phyloP scores from a whole-genome alignment of 345 rosid genomes.

The Eucalyptus coolabah region DNA sequence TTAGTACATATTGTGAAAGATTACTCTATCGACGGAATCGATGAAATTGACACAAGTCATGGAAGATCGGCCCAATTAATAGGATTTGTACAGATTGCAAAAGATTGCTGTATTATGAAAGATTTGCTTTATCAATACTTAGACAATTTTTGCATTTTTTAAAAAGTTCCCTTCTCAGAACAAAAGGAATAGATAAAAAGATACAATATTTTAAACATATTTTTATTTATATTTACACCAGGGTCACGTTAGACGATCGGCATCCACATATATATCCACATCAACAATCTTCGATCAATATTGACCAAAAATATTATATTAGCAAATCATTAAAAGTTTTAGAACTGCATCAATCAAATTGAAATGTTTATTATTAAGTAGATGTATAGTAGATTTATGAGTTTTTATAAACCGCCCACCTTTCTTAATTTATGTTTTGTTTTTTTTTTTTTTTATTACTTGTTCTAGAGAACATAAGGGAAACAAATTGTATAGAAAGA shows the following conservation, averaged over 20 bases:
- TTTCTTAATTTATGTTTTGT: not conserved
- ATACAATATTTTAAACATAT: no score
- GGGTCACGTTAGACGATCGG: rapidly evolving
- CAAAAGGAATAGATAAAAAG: not conserved
- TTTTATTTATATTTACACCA: rapidly evolving
- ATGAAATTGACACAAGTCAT: no score
- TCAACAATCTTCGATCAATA: not conserved
- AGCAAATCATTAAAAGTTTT: not conserved
- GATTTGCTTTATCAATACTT: no score
- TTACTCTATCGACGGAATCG: no score
- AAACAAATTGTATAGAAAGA: not conserved
- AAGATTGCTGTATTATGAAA: no score
- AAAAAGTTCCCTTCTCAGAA: rapidly evolving
- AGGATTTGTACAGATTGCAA: no score
- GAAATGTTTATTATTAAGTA: no score
- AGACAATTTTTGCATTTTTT: no score
- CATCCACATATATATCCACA: no score
- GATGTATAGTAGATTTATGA: not conserved
- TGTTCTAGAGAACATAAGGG: rapidly evolving
- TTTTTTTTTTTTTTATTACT: no score
- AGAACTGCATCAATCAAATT: rapidly evolving
- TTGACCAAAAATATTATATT: not conserved
- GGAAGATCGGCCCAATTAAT: no score
- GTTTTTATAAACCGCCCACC: rapidly evolving
- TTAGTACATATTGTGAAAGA: no score